A percentile compares a stretch with the other conserved stretches of the same genome.
phyloP scores from a whole-genome alignment of 2,329 filamentous ascomycete genomes.

The Fulvia fulva region DNA sequence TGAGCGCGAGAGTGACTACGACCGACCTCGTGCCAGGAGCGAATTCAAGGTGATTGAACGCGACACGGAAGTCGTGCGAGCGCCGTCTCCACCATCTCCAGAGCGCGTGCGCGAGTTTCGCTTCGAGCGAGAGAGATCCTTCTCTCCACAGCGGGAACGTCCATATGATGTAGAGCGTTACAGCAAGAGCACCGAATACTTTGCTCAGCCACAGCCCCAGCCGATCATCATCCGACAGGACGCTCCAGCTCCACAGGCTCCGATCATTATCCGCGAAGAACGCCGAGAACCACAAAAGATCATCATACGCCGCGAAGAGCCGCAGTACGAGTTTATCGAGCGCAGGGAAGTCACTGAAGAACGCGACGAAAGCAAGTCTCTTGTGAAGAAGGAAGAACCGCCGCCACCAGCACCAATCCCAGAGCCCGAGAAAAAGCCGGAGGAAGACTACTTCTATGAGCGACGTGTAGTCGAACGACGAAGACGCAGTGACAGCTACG shows the following conservation, averaged over 20 bases:
- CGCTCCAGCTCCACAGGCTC: slow-evolving; percentile 34
- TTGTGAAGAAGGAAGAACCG: slow-evolving; percentile 40
- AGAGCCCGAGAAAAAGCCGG: slow-evolving; percentile 34
- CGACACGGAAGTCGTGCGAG: slow-evolving; percentile 29
- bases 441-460: slow-evolving; percentile 61
- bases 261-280: slow-evolving; percentile 54
- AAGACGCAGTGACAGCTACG: slow-evolving; percentile 38
- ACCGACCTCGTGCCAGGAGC: slow-evolving; percentile 20
- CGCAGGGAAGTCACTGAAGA: slow-evolving; percentile 51
- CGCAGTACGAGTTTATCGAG: slow-evolving; percentile 58
- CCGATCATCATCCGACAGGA: slow-evolving; percentile 52
- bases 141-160: slow-evolving; percentile 40
- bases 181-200: slow-evolving; percentile 52
- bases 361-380: slow-evolving; percentile 43
- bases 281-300: slow-evolving; percentile 42
- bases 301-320: slow-evolving; percentile 55
- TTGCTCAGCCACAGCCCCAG: slow-evolving; percentile 45
- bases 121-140: slow-evolving; percentile 49
- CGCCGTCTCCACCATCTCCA: slow-evolving; percentile 37
- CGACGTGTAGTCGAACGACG: slow-evolving; percentile 52
- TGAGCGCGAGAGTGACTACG: slow-evolving; percentile 29
- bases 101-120: slow-evolving; percentile 48
- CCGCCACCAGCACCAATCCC: slow-evolving; percentile 31
- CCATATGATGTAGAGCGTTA: slow-evolving; percentile 49
- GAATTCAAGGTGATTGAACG: slow-evolving; percentile 40